Base-by-base conservation (phyloP, 352 stramenopile genomes). In the Pythium sukuiense region DNA sequence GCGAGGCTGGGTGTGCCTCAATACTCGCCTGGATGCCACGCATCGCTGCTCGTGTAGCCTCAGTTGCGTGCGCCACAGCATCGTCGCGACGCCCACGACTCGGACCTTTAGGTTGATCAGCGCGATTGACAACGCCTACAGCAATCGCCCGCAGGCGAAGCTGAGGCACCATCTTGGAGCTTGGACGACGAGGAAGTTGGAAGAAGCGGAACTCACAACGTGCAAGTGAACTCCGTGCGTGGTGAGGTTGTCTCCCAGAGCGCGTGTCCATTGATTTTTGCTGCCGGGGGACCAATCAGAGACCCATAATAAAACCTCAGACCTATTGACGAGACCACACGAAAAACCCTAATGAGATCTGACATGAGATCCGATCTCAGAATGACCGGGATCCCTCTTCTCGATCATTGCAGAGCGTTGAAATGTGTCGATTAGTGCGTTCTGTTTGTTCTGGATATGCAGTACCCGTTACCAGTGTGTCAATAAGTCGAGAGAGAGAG, bases 61-160 rank as follows among this genome's bases (percentile, higher is more conserved):
- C 46, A 5, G 8, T 30, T 54, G 46, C 4, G 3, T 18, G 12
- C 8, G 46, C 46, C 12, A 27, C 20, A 24, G 24, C 18, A 30
- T 9, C 46, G 3, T 13, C 18, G 14, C 5, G 18, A 54, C 46
- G 46, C 18, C n/a, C 46, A 54, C 24, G 20, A 32, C 14, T 32
- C 3, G 18, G 0, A 32, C 3, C 12, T 48, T 13, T 24, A 48
- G 41, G 6, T 24, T 18, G 41, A 18, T 16, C 13, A 48, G 41
- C 41, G 41, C 43, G 43, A 50, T 50, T 26, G 43, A 50, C 14
- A 50, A 32, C 8, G 24, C 46, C 18, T 16, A 7, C 24, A 13
- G 46, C 46, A 24, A 54, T 54, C n/a, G 46, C 46, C 8, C 46
- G 46, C 46, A 30, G 46, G 46, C 46, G 46, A 16, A 54, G 46